Conservation (phyloP, 139 green algal genomes). For the Bryopsis sp. region DNA sequence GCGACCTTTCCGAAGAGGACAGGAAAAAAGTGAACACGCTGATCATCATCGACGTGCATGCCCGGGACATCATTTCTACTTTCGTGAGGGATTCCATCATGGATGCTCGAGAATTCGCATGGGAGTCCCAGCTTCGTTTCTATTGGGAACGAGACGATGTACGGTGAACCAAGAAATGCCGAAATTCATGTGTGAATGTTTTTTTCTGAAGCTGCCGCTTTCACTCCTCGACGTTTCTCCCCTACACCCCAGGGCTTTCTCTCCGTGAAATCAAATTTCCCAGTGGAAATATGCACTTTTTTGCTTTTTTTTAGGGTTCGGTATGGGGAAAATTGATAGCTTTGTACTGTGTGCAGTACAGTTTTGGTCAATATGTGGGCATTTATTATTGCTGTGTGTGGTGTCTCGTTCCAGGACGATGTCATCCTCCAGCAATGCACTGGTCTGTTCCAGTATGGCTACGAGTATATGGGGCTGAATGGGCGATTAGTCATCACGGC, state of each 20-base stretch:
- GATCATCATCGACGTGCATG: constrained; percentile 83
- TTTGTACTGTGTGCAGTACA: no score
- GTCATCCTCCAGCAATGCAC: constrained; percentile 75
- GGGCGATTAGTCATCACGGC: constrained; percentile 73
- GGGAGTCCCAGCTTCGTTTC: constrained; percentile 76
- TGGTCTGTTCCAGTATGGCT: constrained; percentile 64
- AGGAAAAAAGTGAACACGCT: constrained; percentile 79
- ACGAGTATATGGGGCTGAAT: constrained; percentile 81
- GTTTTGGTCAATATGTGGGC: no score
- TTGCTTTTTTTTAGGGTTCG: no score
- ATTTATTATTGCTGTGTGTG: no score
- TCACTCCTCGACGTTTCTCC: no score
- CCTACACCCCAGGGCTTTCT: no score
- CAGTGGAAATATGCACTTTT: no score
- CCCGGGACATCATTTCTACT: constrained; percentile 75
- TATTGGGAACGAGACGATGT: constrained; percentile 55
- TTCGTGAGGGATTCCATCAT: constrained; percentile 73
- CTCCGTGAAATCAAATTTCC: no score
- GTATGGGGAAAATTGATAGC: no score
- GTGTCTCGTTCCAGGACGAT: constrained; percentile 49
- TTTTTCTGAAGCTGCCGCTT: no score
- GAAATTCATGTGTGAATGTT: no score
- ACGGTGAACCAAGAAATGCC: not conserved
- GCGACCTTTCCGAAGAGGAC: constrained; percentile 49
- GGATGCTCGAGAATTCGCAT: constrained; percentile 75